Percentiles rank a stretch among this genome's conserved stretches.
Conservation (phyloP, 495 filamentous ascomycete species). For the Penicillium silybi region DNA sequence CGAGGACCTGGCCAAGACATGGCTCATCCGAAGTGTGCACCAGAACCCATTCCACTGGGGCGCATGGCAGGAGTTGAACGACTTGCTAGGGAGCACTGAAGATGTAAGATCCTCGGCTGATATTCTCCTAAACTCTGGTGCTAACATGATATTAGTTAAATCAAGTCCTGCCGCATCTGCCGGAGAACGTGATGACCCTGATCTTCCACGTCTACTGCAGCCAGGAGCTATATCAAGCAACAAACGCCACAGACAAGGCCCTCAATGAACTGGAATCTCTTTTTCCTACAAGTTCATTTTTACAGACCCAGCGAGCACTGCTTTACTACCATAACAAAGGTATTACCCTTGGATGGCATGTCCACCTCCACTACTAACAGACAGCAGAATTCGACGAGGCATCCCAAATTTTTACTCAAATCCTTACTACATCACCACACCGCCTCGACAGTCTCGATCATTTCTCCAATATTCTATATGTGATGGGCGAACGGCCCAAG, state of each 20-base stretch:
- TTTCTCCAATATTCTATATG: slow-evolving; percentile 96
- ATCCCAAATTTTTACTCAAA: slow-evolving; percentile 75
- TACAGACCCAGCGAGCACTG: slow-evolving; percentile 84
- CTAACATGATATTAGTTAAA: slow-evolving; percentile 45
- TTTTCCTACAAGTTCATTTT: slow-evolving; percentile 82
- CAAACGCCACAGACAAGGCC: slow-evolving; percentile 59
- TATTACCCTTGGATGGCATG: slow-evolving; percentile 9
- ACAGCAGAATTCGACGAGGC: slow-evolving; percentile 73
- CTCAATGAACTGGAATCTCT: slow-evolving; percentile 73
- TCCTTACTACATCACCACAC: slow-evolving; percentile 77
- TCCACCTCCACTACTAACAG: neutral
- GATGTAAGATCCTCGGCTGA: slow-evolving; percentile 56
- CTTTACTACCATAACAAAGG: slow-evolving; percentile 88
- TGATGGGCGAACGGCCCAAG: slow-evolving; percentile 80
- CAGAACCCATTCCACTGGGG: slow-evolving; percentile 93
- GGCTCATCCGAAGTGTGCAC: slow-evolving; percentile 79
- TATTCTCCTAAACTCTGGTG: neutral
- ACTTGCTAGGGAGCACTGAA: slow-evolving; percentile 71
- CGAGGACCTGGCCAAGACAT: slow-evolving; percentile 74
- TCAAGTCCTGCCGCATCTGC: slow-evolving; percentile 58
- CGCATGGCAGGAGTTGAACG: slow-evolving; percentile 84
- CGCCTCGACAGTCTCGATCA: slow-evolving; percentile 87
- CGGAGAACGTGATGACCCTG: slow-evolving; percentile 85
- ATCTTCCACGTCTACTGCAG: slow-evolving; percentile 89
- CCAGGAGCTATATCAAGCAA: slow-evolving; percentile 87